Base-by-base conservation (phyloP, 495 filamentous ascomycete species). In the Aspergillus incahuasiensis region DNA sequence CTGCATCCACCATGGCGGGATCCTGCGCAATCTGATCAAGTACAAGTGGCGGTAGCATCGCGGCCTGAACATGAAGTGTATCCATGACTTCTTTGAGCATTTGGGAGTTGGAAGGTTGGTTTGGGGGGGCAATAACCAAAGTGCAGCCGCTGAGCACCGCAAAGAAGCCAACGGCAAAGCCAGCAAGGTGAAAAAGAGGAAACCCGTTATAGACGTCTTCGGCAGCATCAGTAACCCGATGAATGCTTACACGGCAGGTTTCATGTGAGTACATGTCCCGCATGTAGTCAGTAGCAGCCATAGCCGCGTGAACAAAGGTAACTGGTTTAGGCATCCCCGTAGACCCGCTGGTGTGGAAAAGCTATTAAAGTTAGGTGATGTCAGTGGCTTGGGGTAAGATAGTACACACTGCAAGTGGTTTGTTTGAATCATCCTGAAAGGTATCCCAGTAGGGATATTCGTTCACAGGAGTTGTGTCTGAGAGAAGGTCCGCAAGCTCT, bases 301-400 rank as follows among this genome's bases (percentile, higher is more conserved):
- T 15, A 13, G 51, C 40, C 13, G 24, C 11, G 16, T 58, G 55
- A 20, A 54, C 20, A 24, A 58, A 38, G 12, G 60, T 62, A 19
- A 75, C 51, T 0, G 71, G 73, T 48, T 74, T 74, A 0, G 71
- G 72, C 22, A 71, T 56, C 0, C 73, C 72, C 0, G 73, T 75
- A 2, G 72, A 73, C 3, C 74, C 75, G 3, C 69, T 69, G 5
- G 74, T 76, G 42, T 78, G 75, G 39, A 71, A 30, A 5, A 56
- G 21, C 58, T 61, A 25, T 3, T 15, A 46, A 25, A 1, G 21
- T 46, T 28, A 28, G 20, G 6, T 9, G 9, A n/a, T 13, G 43
- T 15, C 8, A 9, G 2, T 46, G 1, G 11, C 8, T 11, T 15
- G 16, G 1, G 5, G 30, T 11, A 38, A 21, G 20, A 8, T 24